phyloP scores from a whole-genome alignment of 257 asterid genomes.

The Solanum arcanum region DNA sequence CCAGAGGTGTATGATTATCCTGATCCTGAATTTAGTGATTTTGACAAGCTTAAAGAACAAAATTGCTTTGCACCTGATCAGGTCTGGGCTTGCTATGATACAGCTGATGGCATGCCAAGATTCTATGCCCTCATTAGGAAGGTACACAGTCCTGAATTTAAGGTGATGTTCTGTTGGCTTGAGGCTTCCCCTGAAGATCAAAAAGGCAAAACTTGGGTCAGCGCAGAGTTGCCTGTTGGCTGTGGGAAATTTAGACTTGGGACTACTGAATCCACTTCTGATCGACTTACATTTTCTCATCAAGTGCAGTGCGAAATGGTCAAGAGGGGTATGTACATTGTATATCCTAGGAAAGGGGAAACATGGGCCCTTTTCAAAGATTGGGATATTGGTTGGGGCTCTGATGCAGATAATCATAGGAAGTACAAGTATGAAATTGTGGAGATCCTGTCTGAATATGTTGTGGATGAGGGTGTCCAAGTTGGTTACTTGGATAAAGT shows the following conservation, averaged over 20 bases:
- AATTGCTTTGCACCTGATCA: slow-evolving; percentile 38
- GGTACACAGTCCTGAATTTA: slow-evolving; percentile 30
- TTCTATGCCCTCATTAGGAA: slow-evolving; percentile 51
- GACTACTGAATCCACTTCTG: not conserved
- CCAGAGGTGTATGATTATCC: slow-evolving; percentile 10
- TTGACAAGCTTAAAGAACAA: slow-evolving; percentile 40
- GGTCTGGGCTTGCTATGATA: slow-evolving; percentile 74
- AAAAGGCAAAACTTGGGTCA: slow-evolving; percentile 19
- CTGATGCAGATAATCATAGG: slow-evolving; percentile 17
- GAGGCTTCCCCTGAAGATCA: slow-evolving; percentile 43
- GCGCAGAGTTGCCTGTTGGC: slow-evolving; percentile 40
- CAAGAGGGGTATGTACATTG: slow-evolving; percentile 18
- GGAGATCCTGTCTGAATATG: slow-evolving; percentile 51
- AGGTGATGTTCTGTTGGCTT: slow-evolving; percentile 48
- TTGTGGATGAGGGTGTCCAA: slow-evolving; percentile 22
- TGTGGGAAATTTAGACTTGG: slow-evolving; percentile 58
- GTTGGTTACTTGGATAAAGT: slow-evolving; percentile 55
- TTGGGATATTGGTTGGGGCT: slow-evolving; percentile 57
- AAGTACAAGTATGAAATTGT: slow-evolving; percentile 50
- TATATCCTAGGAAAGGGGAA: slow-evolving; percentile 63
- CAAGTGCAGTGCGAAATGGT: slow-evolving; percentile 29
- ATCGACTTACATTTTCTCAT: slow-evolving; percentile 40
- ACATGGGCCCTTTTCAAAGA: slow-evolving; percentile 71
- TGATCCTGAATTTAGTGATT: slow-evolving; percentile 67
- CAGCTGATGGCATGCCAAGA: slow-evolving; percentile 68